Base-by-base conservation (phyloP, 75 land plant genomes). In the Pinus albicaulis region DNA sequence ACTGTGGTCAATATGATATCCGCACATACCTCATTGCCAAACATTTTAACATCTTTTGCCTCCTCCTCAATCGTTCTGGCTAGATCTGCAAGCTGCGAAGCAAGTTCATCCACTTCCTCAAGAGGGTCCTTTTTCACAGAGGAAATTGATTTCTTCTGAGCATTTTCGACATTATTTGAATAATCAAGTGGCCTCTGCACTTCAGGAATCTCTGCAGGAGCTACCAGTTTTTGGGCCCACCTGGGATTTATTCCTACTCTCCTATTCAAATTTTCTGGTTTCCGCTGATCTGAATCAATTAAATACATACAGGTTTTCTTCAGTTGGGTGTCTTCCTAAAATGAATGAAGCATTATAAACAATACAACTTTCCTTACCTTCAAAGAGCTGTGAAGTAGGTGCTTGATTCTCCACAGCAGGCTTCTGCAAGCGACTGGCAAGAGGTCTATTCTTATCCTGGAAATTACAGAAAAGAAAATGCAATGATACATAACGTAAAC, bases 51-150 rank as follows among this genome's bases (percentile, higher is more conserved):
- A 72, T 72, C 74, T 55, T 72, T 55, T 24, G 22, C 57, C 74
- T 72, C 74, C 34, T 52, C 25, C 17, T 23, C 57, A 19, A 72
- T 72, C 16, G 57, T 72, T 52, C 16, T 52, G 57, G 26, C 53
- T 15, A 72, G 74, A 44, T 72, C 74, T 13, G 57, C 74, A 72
- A 72, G 74, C 34, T 72, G 57, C 44, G 15, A 24, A 55, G 53
- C 74, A 72, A 72, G 74, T 36, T 72, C 74, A 55, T 55, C 8
- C 74, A 72, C 44, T 52, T 72, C 57, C 36, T 52, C 25, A 52
- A 72, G 57, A 55, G 74, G 34, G 19, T 72, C 57, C 28, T 72
- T 59, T 59, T 59, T 26, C 34, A 48, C 74, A 24, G 16, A 52
- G 57, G 31, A 23, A 55, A 72, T 26, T 3, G 22, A 5, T 23